A percentile compares a stretch with the other conserved stretches of the same genome.
Conservation (phyloP, 257 asterid species). For the Gentiana macrophylla region DNA sequence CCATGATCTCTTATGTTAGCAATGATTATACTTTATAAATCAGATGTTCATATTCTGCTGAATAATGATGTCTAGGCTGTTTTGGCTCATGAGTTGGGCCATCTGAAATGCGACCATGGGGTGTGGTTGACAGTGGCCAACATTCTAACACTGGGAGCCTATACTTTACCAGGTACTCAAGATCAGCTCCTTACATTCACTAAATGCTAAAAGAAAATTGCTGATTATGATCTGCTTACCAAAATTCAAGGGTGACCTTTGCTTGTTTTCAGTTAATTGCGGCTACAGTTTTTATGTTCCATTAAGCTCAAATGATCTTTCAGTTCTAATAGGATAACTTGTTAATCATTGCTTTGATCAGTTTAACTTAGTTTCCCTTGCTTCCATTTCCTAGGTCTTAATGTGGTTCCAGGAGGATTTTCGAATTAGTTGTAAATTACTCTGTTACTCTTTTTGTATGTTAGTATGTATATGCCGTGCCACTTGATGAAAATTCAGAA, state of each 20-base stretch:
- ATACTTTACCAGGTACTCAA: conserved; percentile 59
- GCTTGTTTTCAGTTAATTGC: too few species aligned
- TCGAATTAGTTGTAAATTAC: too few species aligned
- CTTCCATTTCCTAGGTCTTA: too few species aligned
- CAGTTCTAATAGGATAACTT: background rate
- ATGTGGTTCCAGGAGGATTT: too few species aligned
- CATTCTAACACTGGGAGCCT: conserved; percentile 85
- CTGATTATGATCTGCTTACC: background rate
- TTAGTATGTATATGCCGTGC: too few species aligned
- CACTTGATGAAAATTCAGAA: too few species aligned
- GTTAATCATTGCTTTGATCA: background rate
- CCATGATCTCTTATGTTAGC: background rate
- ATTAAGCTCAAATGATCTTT: too few species aligned
- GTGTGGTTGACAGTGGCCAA: conserved; percentile 90
- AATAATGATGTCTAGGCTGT: conserved; percentile 52
- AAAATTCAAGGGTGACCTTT: too few species aligned
- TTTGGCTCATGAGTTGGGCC: conserved; percentile 94
- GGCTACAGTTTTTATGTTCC: too few species aligned
- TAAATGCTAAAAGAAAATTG: background rate
- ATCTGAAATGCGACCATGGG: conserved; percentile 93
- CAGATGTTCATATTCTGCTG: conserved; percentile 4
- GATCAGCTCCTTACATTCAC: background rate
- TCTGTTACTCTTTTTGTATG: too few species aligned
- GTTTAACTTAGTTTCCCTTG: background rate
- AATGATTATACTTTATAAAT: background rate